These are phyloP conservation scores for Draba incana DNA, from an alignment of 345 rosid species.

Conservation along the genomic window DNA sequence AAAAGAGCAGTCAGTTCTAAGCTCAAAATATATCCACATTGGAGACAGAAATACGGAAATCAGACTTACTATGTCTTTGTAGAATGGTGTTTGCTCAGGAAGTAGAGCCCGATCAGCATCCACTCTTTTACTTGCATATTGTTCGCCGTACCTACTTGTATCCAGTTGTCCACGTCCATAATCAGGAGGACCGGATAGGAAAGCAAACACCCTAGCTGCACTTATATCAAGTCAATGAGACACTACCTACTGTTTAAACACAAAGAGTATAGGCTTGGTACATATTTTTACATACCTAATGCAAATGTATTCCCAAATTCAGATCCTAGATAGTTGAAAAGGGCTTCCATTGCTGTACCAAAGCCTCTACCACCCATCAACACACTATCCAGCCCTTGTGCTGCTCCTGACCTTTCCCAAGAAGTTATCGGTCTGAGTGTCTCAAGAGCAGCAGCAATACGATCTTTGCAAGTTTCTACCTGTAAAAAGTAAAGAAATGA, in stretches of 20 bases:
- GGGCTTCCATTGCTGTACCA: conserved; percentile 96
- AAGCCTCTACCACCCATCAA: conserved; percentile 97
- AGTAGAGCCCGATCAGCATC: conserved; percentile 99
- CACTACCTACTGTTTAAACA: conserved; percentile 1
- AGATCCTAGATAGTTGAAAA: conserved; percentile 90
- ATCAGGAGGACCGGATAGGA: conserved; percentile 99
- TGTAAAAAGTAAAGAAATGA: conserved; percentile 35
- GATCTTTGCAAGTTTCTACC: conserved; percentile 95
- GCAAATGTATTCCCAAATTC: conserved; percentile 96
- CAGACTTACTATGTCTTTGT: conserved; percentile 82
- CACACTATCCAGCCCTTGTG: conserved; percentile 81
- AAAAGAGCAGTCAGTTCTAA: conserved; percentile 50
- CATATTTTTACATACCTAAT: conserved; percentile 59
- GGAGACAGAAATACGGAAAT: conserved; percentile 25
- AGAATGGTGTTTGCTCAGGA: conserved; percentile 98
- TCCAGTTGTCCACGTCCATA: conserved; percentile 97
- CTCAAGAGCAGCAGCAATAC: conserved; percentile 88
- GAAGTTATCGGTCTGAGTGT: conserved; percentile 93
- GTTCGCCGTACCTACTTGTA: conserved; percentile 97
- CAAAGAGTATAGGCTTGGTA: conserved; percentile 9
- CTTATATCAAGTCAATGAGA: conserved; percentile 30
- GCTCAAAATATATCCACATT: conserved; percentile 29
- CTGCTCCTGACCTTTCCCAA: conserved; percentile 92
- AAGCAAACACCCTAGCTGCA: conserved; percentile 97
- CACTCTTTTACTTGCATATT: conserved; percentile 97